Evolutionary conservation across 768 basidiomycete genomes (phyloP), one percentile per base, ranked within the genome.

Genomic region (Coprinopsis cinerea): DNA sequence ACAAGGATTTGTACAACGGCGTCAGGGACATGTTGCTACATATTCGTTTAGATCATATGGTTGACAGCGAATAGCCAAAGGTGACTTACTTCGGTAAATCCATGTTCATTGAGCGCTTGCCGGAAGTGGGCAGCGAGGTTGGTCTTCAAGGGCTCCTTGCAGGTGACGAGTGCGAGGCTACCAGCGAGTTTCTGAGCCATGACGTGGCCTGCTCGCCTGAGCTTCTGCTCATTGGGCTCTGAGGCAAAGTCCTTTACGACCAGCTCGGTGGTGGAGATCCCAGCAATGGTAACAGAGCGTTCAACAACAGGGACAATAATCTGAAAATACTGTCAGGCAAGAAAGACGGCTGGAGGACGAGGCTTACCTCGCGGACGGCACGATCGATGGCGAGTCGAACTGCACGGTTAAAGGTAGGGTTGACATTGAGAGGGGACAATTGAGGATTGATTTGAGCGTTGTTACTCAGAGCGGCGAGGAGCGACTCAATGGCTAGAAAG

Each of bases 141-240:
- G 63, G 86, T 88, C 61, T 92, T 85, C 51, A 99, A 67, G 1
- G 95, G 94, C 60, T 99, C 96, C 64, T 97, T 98, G 76, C 95
- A 98, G 15, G 96, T 98, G 14, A 99, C 96, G 47, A 97, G 71
- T 22, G 96, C 96, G 42, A 99, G 79, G 57, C 90, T 94, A 34
- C 95, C 94, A 14, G 96, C 96, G 45, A 99, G 79, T 64, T 92
- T 95, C 67, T 92, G 92, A 1, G 93, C 94, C 94, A 97, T 98
- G 28, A 92, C 65, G 64, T 96, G 92, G 11, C 89, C 92, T 22
- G 96, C 92, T 59, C 85, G 85, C 27, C 92, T 85, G 60, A 99
- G 68, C 64, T 89, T 94, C 44, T 87, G 83, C 59, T 98, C 93
- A 60, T 88, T 90, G 22, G 83, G 73, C 55, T 99, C 96, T 44